These are phyloP conservation scores for Gossypium rotundifolium DNA, from an alignment of 345 rosid genomes.

Conservation along the genomic window DNA sequence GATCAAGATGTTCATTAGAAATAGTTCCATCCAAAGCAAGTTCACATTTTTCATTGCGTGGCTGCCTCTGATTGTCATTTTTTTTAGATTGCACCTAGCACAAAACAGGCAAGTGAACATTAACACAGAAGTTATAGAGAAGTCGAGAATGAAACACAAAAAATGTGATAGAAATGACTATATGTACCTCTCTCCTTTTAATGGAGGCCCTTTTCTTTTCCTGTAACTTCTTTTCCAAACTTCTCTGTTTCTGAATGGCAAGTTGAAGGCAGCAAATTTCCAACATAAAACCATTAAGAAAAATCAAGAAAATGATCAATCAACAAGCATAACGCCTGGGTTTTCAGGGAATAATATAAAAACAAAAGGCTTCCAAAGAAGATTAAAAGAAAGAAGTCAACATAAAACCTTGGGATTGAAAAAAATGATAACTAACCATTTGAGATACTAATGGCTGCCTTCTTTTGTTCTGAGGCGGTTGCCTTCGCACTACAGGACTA, in stretches of 20 bases:
- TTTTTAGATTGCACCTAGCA: conserved; percentile 45
- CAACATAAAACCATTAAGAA: not conserved
- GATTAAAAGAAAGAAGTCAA: not conserved
- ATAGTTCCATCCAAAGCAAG: conserved; percentile 47
- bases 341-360: not conserved
- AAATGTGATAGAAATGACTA: conserved; percentile 2
- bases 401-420: not conserved
- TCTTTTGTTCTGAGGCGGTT: conserved; percentile 32
- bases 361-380: not conserved
- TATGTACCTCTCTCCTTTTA: conserved; percentile 52
- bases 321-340: too few species aligned
- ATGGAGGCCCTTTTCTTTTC: conserved; percentile 46
- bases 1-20: conserved; percentile 34
- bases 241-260: conserved; percentile 49
- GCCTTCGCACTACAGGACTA: conserved; percentile 25
- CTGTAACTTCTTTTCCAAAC: conserved; percentile 38
- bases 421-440: conserved; percentile 41
- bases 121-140: not conserved
- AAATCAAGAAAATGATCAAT: conserved; percentile 9
- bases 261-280: conserved; percentile 18
- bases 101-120: conserved; percentile 16
- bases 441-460: conserved; percentile 39
- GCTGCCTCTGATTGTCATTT: conserved; percentile 29
- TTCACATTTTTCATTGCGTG: conserved; percentile 53
- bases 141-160: conserved; percentile 14